Base-by-base conservation (phyloP, 176 grass and related monocot genomes). In the Oryza meyeriana region DNA sequence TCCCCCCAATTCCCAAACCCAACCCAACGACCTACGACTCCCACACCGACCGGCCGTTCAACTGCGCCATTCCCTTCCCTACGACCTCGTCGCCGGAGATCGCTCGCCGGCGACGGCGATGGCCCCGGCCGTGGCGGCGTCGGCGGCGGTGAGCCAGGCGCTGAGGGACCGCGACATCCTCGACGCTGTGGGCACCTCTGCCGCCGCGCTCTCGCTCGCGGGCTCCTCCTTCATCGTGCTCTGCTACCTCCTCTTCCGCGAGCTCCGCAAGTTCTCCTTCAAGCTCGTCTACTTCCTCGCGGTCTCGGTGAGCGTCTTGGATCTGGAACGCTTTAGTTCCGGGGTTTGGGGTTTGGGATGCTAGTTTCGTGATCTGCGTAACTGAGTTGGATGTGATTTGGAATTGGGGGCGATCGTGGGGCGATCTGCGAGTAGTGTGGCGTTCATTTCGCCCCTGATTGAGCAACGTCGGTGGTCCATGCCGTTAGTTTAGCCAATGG, bases 251-350 rank as follows among this genome's bases (percentile, higher is more conserved):
- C 87, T 95, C 80, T 95, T 99, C 93, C 94, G 94, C 73, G 91
- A 99, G 76, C 93, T 99, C 62, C 96, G 90, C 75, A 99, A 93
- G 85, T 99, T 99, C 89, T 99, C 96, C 20, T 98, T 95, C 87
- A 98, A 95, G 86, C 96, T 98, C 76, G 87, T 99, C 57, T 99
- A 87, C 93, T 95, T 92, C 87, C 96, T 99, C 30, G 91, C 93
- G 26, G 68, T 99, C 75, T 93, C 93, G 47, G 93, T 95, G 79
- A 87, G 74, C 34, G 4, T 20, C 34, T 69, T 20, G 24, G 61
- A 90, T 69, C 35, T 61, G 25, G 25, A 18, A 4, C 6, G 30
- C 30, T 68, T 3, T 13, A 17, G 48, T 33, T 50, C 62, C 2
- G 0, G 8, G 8, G 8, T 38, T 27, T 17, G 20, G 20, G 18